phyloP scores from a whole-genome alignment of 2,329 filamentous ascomycete species.

The Fusarium udum region DNA sequence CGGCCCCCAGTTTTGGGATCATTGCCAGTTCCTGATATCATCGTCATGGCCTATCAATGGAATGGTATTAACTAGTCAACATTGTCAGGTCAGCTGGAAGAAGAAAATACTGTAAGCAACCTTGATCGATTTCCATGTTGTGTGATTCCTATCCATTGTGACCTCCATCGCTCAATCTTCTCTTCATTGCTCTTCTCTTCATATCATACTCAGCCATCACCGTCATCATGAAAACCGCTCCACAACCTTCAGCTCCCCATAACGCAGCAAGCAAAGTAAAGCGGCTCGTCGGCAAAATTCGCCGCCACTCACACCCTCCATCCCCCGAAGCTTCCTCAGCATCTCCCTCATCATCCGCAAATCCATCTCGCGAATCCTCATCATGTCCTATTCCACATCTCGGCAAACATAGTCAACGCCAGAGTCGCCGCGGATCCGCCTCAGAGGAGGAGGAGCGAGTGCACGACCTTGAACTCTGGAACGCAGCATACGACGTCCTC shows the following conservation, averaged over 20 bases:
- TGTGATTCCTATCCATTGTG: neutral
- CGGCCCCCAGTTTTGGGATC: constrained; percentile 7
- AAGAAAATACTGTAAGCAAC: neutral
- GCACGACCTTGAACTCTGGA: constrained; percentile 47
- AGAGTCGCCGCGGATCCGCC: constrained; percentile 16
- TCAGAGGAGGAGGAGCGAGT: constrained; percentile 26
- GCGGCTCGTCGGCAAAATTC: constrained; percentile 37
- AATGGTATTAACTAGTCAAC: constrained; percentile 8
- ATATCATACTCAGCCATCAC: neutral
- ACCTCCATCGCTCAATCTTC: neutral
- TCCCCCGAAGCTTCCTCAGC: constrained; percentile 5
- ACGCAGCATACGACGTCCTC: constrained; percentile 48
- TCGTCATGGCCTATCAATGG: constrained; percentile 25
- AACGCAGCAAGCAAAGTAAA: constrained; percentile 31
- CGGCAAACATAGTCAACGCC: constrained; percentile 21
- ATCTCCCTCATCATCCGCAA: constrained; percentile 25
- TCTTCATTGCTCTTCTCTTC: neutral
- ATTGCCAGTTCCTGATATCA: constrained; percentile 30
- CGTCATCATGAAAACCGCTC: constrained; percentile 28
- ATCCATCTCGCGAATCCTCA: constrained; percentile 26
- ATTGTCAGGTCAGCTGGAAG: constrained; percentile 4
- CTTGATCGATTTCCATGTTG: neutral
- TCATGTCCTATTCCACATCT: constrained; percentile 21
- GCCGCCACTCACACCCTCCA: constrained; percentile 29
- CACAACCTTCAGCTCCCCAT: constrained; percentile 20